Base-by-base conservation (phyloP, 1,139 yeast genomes). In the Suhomyces yuchorum region DNA sequence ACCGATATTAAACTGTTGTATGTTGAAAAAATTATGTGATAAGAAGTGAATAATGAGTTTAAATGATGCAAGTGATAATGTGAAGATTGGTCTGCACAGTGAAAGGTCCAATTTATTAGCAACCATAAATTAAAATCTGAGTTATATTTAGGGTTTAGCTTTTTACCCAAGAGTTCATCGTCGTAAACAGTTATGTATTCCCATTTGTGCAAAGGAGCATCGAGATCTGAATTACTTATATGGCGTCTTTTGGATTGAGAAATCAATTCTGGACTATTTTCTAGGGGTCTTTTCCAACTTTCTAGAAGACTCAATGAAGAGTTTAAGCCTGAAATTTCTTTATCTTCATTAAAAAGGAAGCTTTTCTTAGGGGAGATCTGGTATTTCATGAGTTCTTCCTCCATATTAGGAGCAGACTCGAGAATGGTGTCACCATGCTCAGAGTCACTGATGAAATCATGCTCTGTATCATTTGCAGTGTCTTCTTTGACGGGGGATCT, bases 31-130 rank as follows among this genome's bases (percentile, higher is more conserved):
- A 70, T 58, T 6, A 51, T 33, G 49, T 68, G 71, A 42, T 59
- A 63, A 39, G 57, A 53, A 3, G 63, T 56, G 40, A 48, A 52
- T 6, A 53, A 37, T 6, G 66, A 56, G 43, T 63, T 56, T 40
- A 56, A 51, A 18, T 53, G 51, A n/a, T 42, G 40, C 9, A 23
- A 40, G 44, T 58, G 66, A 36, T 58, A 56, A 38, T 60, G 54
- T 7, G 61, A 52, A 4, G 67, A 59, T 43, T 52, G 50, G 17
- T 65, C 66, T 11, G 73, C 70, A 56, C 77, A 72, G 51, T 61
- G 61, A 43, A 70, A 69, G 2, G 67, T 52, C 77, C 77, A 73
- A 44, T 65, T 63, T 7, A 70, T 49, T 39, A 73, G 51, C 8
- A 56, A 49, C 77, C 76, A 71, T 9, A 71, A 8, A 40, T 55